A percentile compares a stretch with the other conserved stretches of the same genome.
Evolutionary conservation across 2,329 filamentous ascomycete species (phyloP).

Genomic region (Phialophora tarda): DNA sequence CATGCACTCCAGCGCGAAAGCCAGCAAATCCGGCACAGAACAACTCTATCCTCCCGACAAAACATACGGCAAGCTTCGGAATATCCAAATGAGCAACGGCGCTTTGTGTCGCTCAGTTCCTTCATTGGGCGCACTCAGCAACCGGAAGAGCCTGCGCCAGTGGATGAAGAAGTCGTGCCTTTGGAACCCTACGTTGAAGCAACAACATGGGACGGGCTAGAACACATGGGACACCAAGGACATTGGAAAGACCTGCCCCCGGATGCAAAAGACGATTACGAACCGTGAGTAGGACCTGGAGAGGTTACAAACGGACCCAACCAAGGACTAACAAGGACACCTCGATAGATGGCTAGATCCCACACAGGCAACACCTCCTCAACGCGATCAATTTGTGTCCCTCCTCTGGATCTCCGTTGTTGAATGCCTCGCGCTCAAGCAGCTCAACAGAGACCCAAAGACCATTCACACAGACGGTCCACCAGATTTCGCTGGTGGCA

Average conservation of each 20-base stretch:
- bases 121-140: not conserved
- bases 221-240: slow-evolving; percentile 59
- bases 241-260: slow-evolving; percentile 49
- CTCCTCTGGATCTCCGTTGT: slow-evolving; percentile 28
- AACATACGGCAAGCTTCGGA: not conserved
- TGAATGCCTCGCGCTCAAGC: slow-evolving; percentile 21
- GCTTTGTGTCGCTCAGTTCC: slow-evolving; percentile 4
- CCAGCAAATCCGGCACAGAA: slow-evolving; percentile 27
- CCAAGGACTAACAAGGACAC: slow-evolving; percentile 45
- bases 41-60: slow-evolving; percentile 8
- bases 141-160: not conserved
- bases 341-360: slow-evolving; percentile 50
- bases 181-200: slow-evolving; percentile 28
- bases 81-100: not conserved
- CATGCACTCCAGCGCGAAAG: slow-evolving; percentile 16
- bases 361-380: slow-evolving; percentile 16
- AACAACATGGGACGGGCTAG: slow-evolving; percentile 58
- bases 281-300: slow-evolving; percentile 47
- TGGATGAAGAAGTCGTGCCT: not conserved
- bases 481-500: slow-evolving; percentile 6
- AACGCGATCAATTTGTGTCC: slow-evolving; percentile 40
- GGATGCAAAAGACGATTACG: slow-evolving; percentile 48
- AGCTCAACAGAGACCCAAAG: not conserved
- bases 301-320: slow-evolving; percentile 38
- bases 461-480: slow-evolving; percentile 11